Evolutionary conservation across 352 stramenopile genomes (phyloP).

Genomic region (Globisporangium paddicum): DNA sequence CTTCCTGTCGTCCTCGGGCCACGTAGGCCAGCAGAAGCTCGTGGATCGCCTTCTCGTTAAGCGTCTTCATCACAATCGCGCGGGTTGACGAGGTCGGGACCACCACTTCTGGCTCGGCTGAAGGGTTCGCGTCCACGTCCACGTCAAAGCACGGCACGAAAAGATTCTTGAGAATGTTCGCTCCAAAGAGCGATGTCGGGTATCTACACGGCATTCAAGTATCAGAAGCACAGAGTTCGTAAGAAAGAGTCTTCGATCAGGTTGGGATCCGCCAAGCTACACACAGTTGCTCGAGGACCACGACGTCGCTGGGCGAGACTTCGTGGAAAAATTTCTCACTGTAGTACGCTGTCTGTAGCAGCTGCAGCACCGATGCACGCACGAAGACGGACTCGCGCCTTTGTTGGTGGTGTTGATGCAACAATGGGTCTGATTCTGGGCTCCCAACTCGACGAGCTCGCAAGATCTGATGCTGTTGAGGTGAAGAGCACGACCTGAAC

Average conservation of each 20-base stretch:
- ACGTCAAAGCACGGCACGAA: slow-evolving; percentile 19
- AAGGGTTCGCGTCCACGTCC: background rate
- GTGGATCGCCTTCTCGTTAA: slow-evolving; percentile 23
- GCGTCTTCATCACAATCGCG: slow-evolving; percentile 16
- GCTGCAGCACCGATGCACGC: slow-evolving; percentile 33
- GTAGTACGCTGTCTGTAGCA: slow-evolving; percentile 37
- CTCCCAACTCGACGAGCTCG: background rate
- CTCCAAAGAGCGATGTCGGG: slow-evolving; percentile 23
- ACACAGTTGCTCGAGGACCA: slow-evolving; percentile 27
- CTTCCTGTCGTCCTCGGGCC: slow-evolving; percentile 12
- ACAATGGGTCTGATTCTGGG: too few species aligned
- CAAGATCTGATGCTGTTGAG: background rate
- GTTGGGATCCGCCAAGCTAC: background rate
- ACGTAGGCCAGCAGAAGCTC: slow-evolving; percentile 35
- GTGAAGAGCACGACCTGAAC: background rate
- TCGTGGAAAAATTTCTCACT: slow-evolving; percentile 16
- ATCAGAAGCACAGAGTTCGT: background rate
- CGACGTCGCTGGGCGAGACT: slow-evolving; percentile 17
- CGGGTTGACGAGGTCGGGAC: background rate
- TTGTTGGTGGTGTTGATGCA: background rate
- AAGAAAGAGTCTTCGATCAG: background rate
- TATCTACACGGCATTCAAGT: slow-evolving; percentile 21
- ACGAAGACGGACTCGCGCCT: slow-evolving; percentile 16
- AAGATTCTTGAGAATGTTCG: slow-evolving; percentile 23
- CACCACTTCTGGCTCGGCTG: slow-evolving; percentile 1